Evolutionary conservation across 306 rosid species (phyloP), one percentile per base, ranked within the genome.

Genomic region (Trifolium fragiferum): DNA sequence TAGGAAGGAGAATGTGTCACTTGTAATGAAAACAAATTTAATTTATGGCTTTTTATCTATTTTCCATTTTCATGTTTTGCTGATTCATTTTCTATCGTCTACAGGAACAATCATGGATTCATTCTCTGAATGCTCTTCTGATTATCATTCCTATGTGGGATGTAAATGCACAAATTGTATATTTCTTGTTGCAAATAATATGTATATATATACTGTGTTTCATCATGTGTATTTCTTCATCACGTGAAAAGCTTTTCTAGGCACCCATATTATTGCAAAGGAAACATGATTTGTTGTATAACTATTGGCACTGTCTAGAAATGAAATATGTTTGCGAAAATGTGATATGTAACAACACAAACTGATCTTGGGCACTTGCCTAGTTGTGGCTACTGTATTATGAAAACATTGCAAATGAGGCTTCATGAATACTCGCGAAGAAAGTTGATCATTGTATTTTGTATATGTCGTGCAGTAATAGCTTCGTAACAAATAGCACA

Each of bases 51-150:
- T 51, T 51, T 61, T 70, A 4, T 63, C 60, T 63, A 51, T 16
- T 51, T 53, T 41, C 38, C 55, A 69, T 53, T 25, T 55, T 27
- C 38, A 27, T 55, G 9, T 16, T 77, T 77, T 47, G 9, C 60
- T 59, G 11, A 68, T 77, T 54, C 15, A 63, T 72, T 66, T 40
- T 79, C 44, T 11, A 19, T 62, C 77, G 20, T 84, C 60, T 55
- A 59, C 90, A 86, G 89, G 86, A 79, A 74, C 71, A 66, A 44
- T 44, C 18, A 51, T 21, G 30, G 44, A 72, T 70, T 43, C 73
- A 20, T 18, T 73, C 62, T 53, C 37, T 75, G 83, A 87, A 33
- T 69, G 55, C 68, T 76, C 88, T 11, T 82, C 64, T 5, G 40
- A 51, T 21, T 40, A 60, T 37, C 14, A 15, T 41, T 71, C 38